A percentile compares a stretch with the other conserved stretches of the same genome.
phyloP scores from a whole-genome alignment of 2,329 filamentous ascomycete genomes.

The Fusarium citri region DNA sequence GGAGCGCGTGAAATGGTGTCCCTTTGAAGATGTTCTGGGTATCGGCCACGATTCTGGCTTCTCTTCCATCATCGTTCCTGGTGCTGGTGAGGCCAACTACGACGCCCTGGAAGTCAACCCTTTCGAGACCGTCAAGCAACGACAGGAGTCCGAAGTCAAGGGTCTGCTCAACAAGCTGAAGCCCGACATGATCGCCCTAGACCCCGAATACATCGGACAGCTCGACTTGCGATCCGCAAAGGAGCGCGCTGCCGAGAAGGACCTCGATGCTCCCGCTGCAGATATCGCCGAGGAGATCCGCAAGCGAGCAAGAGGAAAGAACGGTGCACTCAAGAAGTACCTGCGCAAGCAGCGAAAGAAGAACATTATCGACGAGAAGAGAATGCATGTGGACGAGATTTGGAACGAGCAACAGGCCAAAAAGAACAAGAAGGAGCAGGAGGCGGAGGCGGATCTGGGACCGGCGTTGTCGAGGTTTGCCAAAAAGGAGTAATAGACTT shows the following conservation, averaged over 20 bases:
- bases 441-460: slow-evolving; percentile 79
- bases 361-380: slow-evolving; percentile 97
- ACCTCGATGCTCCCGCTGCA: slow-evolving; percentile 75
- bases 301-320: slow-evolving; percentile 89
- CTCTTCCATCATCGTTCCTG: slow-evolving; percentile 88
- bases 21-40: slow-evolving; percentile 92
- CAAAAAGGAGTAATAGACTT: slow-evolving; percentile 66
- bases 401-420: slow-evolving; percentile 77
- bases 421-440: slow-evolving; percentile 70
- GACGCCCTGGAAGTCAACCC: slow-evolving; percentile 95
- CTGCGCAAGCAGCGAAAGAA: slow-evolving; percentile 90
- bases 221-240: slow-evolving; percentile 84
- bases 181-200: slow-evolving; percentile 95
- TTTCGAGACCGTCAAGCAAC: slow-evolving; percentile 91
- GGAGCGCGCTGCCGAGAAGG: slow-evolving; percentile 80
- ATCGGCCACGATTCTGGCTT: slow-evolving; percentile 88
- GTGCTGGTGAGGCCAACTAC: slow-evolving; percentile 96
- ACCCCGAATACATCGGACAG: slow-evolving; percentile 91
- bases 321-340: slow-evolving; percentile 87
- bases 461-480: slow-evolving; percentile 89
- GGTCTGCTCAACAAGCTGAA: slow-evolving; percentile 91
- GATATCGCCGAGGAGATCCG: slow-evolving; percentile 71
- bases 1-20: slow-evolving; percentile 89
- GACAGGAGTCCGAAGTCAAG: slow-evolving; percentile 92
- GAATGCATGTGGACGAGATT: slow-evolving; percentile 85